Base-by-base conservation (phyloP, 179 eudicot species). In the Beta lomatogona region DNA sequence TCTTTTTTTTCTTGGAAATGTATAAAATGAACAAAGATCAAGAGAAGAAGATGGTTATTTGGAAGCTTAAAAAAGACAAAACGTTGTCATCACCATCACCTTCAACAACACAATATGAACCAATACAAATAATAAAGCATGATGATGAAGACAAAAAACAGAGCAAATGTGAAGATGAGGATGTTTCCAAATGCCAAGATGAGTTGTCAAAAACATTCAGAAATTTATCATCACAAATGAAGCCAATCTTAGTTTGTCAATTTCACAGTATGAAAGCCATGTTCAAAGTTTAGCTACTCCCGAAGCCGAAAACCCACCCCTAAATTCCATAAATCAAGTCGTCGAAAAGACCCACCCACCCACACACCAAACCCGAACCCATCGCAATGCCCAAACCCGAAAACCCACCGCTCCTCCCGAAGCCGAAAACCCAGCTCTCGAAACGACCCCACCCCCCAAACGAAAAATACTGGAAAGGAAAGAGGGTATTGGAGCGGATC, bases 261-360 rank as follows among this genome's bases (percentile, higher is more conserved):
- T 28, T 58, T 58, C 46, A 57, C 25, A 70, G 59, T 19, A 64
- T 41, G 76, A 59, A 64, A 77, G 4, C 61, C 86, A 63, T 64
- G 80, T 76, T 61, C 71, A 81, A 61, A 80, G 57, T 70, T 50
- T 78, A 48, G 92, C 97, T 54, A 92, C 92, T 28, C 31, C 31
- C 31, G 31, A 28, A 28, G 31, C 31, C 31, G 31, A 28, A 28
- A 28, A 28, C 31, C 31, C 31, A 28, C 31, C 31, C 31, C 31
- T 28, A 28, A 28, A 28, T 28, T 28, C 31, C 31, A 28, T 28
- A 28, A 28, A 28, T 28, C 31, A 28, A 28, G 31, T 28, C 31
- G 31, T 28, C 31, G 31, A 28, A 28, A 28, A 28, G 31, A 28
- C 31, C 31, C 31, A 28, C 31, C 1, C 31, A 28, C 31, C 31